Conservation (phyloP, 2,329 filamentous ascomycete species). For the Paecilomyces niveus region DNA sequence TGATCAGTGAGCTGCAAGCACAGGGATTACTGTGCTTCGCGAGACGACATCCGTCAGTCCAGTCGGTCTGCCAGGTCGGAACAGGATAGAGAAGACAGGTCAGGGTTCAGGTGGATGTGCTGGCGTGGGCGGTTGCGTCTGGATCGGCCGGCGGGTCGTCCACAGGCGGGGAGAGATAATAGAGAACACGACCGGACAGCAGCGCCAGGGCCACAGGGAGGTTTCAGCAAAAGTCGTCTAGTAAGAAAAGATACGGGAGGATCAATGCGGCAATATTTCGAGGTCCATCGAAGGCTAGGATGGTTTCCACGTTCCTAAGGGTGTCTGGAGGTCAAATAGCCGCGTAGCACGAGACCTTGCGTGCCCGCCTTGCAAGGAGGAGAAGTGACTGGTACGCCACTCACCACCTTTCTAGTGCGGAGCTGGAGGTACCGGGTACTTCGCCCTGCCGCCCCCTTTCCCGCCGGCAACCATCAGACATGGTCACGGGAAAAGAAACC, state of each 20-base stretch:
- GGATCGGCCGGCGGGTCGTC: conserved; percentile 19
- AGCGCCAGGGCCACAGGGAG: conserved; percentile 14
- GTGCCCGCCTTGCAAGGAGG: not conserved
- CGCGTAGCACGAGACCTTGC: conserved; percentile 1
- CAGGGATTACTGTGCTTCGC: not conserved
- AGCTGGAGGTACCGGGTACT: conserved; percentile 14
- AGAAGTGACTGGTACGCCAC: not conserved
- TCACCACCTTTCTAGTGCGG: not conserved
- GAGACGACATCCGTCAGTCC: conserved; percentile 3
- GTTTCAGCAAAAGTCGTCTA: conserved; percentile 7
- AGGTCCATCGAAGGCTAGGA: not conserved
- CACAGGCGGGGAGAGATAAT: conserved; percentile 10
- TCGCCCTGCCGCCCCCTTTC: not conserved
- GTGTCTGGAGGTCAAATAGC: not conserved
- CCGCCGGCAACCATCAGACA: not conserved
- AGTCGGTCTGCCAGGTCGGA: conserved; percentile 13
- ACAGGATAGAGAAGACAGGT: conserved; percentile 10
- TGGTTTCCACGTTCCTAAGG: not conserved
- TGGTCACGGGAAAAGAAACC: not conserved
- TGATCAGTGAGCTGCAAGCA: not conserved
- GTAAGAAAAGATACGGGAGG: conserved; percentile 1
- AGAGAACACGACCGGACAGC: conserved; percentile 3
- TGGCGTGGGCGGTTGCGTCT: conserved; percentile 17
- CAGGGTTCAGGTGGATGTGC: conserved; percentile 12
- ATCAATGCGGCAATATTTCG: not conserved